These are phyloP conservation scores for Boletus albobrunnescens DNA, from an alignment of 1,284 basidiomycete species.

Conservation along the genomic window DNA sequence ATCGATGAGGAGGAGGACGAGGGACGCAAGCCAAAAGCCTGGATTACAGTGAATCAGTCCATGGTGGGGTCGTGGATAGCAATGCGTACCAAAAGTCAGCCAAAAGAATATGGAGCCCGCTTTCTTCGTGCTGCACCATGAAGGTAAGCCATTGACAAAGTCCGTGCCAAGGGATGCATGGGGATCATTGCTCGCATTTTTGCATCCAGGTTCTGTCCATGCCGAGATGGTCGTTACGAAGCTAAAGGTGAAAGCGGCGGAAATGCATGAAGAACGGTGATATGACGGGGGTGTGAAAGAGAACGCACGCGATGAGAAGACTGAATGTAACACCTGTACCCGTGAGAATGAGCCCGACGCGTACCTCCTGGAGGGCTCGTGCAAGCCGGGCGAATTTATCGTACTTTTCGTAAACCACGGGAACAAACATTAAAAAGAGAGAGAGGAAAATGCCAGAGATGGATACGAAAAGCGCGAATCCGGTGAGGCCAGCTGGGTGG, in stretches of 20 bases:
- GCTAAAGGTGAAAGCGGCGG: constrained; percentile 36
- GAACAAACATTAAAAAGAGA: constrained; percentile 67
- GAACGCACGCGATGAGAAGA: constrained; percentile 73
- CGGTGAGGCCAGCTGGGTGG: constrained; percentile 75
- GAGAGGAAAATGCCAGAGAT: constrained; percentile 69
- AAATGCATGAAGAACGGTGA: constrained; percentile 9
- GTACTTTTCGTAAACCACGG: constrained; percentile 83
- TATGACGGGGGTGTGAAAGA: constrained; percentile 1
- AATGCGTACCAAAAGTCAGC: constrained; percentile 60
- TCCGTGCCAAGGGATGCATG: constrained; percentile 63
- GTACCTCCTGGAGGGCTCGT: constrained; percentile 73
- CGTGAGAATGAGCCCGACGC: constrained; percentile 77
- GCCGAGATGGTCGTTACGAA: constrained; percentile 72
- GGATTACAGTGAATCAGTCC: constrained; percentile 8
- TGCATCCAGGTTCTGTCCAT: constrained; percentile 82
- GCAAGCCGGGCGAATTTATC: constrained; percentile 74
- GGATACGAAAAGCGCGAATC: constrained; percentile 80
- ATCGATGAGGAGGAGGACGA: constrained; percentile 59
- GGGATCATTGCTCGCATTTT: constrained; percentile 71
- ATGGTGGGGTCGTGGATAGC: constrained; percentile 10
- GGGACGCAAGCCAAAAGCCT: constrained; percentile 67
- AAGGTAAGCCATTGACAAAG: constrained; percentile 64
- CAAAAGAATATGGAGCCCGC: constrained; percentile 85
- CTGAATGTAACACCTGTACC: constrained; percentile 60
- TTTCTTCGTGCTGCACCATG: constrained; percentile 89